phyloP scores from a whole-genome alignment of 768 basidiomycete genomes.

The Suillus tomentosus region DNA sequence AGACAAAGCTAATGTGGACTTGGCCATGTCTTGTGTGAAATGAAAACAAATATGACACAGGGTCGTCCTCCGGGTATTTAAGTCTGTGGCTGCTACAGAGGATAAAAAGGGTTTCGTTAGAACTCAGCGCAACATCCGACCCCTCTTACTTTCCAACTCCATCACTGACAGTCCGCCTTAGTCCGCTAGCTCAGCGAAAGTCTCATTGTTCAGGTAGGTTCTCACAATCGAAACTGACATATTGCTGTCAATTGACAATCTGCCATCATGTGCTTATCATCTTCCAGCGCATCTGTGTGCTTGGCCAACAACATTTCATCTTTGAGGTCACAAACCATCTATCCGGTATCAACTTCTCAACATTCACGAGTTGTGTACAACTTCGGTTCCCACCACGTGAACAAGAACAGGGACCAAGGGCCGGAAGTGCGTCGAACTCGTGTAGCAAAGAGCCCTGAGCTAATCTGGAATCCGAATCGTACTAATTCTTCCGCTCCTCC shows the following conservation, averaged over 20 bases:
- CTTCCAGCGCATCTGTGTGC: background rate
- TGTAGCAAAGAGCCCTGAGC: conserved; percentile 36
- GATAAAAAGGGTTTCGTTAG: conserved; percentile 11
- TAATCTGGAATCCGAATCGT: conserved; percentile 30
- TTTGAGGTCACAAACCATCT: conserved; percentile 12
- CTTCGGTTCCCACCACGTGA: conserved; percentile 41
- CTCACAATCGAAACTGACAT: conserved; percentile 12
- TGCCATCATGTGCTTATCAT: conserved; percentile 23
- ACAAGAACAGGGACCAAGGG: conserved; percentile 30
- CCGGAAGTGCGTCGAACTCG: conserved; percentile 39
- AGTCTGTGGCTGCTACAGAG: conserved; percentile 4
- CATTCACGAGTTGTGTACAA: conserved; percentile 19
- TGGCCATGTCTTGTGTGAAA: conserved; percentile 6
- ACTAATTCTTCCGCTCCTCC: conserved; percentile 31
- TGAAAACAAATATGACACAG: conserved; percentile 7
- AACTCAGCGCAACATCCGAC: conserved; percentile 30
- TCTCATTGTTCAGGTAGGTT: conserved; percentile 28
- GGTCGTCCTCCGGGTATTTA: conserved; percentile 7
- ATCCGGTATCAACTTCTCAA: conserved; percentile 23
- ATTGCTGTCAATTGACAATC: conserved; percentile 24
- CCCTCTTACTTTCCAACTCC: conserved; percentile 25
- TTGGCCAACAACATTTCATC: conserved; percentile 12
- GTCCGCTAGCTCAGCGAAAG: conserved; percentile 41
- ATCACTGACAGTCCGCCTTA: conserved; percentile 36
- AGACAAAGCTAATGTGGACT: background rate